Conservation (phyloP, 1,139 yeast genomes). For the Scheffersomyces insectosa region DNA sequence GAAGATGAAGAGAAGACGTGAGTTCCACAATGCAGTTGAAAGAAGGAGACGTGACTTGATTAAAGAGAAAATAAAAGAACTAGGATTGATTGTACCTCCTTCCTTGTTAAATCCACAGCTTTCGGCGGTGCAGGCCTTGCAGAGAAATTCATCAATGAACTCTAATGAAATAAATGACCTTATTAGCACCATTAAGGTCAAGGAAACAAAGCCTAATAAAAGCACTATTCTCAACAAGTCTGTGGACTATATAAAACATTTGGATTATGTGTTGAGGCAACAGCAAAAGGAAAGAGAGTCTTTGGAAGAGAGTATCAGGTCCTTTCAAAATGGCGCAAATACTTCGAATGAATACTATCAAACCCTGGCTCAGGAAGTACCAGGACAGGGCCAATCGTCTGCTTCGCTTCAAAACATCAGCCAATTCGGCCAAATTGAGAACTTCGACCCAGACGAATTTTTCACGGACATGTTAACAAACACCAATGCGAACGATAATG, state of each 20-base stretch:
- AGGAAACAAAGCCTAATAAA: slow-evolving; percentile 73
- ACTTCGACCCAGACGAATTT: slow-evolving; percentile 19
- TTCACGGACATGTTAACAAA: slow-evolving; percentile 16
- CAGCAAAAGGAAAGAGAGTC: slow-evolving; percentile 30
- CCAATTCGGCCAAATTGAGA: slow-evolving; percentile 4
- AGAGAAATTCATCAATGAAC: slow-evolving; percentile 34
- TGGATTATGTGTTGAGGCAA: slow-evolving; percentile 43
- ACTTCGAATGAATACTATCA: neutral
- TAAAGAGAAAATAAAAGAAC: slow-evolving; percentile 71
- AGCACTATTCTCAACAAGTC: slow-evolving; percentile 66
- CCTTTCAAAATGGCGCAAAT: slow-evolving; percentile 6
- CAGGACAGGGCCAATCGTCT: no score
- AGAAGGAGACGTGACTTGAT: slow-evolving; percentile 76
- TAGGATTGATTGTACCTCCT: slow-evolving; percentile 73
- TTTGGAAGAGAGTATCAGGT: slow-evolving; percentile 18
- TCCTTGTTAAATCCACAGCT: slow-evolving; percentile 55
- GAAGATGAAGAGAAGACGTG: slow-evolving; percentile 67
- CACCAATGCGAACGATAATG: slow-evolving; percentile 4
- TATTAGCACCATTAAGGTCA: slow-evolving; percentile 44
- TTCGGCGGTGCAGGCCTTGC: slow-evolving; percentile 49
- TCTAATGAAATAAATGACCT: slow-evolving; percentile 39
- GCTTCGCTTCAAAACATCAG: neutral
- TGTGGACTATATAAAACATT: slow-evolving; percentile 65
- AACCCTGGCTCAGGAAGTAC: neutral
- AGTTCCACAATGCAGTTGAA: slow-evolving; percentile 81